phyloP scores from a whole-genome alignment of 75 land plant genomes.

The Cupressus sempervirens region DNA sequence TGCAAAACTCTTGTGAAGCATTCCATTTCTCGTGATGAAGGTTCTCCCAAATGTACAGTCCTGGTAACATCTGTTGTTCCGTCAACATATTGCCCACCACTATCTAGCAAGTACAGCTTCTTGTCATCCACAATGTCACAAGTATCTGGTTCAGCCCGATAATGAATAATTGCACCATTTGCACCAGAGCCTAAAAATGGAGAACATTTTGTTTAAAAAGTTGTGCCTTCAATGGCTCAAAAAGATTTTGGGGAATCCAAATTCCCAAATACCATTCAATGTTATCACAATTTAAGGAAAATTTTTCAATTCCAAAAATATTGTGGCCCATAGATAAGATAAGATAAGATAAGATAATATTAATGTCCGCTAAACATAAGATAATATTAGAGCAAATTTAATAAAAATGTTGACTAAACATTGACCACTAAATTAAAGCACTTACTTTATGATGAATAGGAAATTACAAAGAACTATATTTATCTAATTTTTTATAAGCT shows the following conservation, averaged over 20 bases:
- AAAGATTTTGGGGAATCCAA: not conserved
- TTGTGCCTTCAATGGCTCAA: not conserved
- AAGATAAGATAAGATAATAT: no score
- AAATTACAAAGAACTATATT: no score
- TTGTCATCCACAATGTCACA: constrained; percentile 75
- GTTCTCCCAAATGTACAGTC: constrained; percentile 93
- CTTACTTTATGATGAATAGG: no score
- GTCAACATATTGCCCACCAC: constrained; percentile 96
- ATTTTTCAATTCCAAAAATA: no score
- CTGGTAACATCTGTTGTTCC: constrained; percentile 98
- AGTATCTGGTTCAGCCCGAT: constrained; percentile 65
- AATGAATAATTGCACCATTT: constrained; percentile 97
- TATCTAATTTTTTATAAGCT: no score
- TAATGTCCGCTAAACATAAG: no score
- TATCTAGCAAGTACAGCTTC: constrained; percentile 76
- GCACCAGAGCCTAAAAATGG: constrained; percentile 67
- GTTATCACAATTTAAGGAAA: not conserved
- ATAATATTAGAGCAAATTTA: no score
- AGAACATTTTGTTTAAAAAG: not conserved
- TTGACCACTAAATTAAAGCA: no score
- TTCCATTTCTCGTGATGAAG: constrained; percentile 69
- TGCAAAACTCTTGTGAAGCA: constrained; percentile 96
- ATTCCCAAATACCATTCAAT: not conserved
- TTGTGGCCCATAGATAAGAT: no score
- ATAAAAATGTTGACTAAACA: no score